These are phyloP conservation scores for Boletus sp. DNA, from an alignment of 1,284 basidiomycete species.

Conservation along the genomic window DNA sequence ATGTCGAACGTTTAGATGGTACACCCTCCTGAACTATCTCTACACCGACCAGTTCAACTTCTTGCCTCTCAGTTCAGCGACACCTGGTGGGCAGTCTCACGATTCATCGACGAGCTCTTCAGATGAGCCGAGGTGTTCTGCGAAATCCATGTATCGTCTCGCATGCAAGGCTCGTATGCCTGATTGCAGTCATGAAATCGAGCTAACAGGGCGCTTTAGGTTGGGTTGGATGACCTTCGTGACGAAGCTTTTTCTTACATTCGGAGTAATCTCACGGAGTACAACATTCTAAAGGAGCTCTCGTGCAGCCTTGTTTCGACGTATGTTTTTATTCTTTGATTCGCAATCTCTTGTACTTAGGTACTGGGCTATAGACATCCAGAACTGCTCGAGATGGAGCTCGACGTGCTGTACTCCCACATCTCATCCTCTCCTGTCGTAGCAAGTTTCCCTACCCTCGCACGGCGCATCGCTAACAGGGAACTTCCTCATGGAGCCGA, in stretches of 20 bases:
- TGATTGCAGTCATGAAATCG: not conserved
- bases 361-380: constrained; percentile 4
- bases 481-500: constrained; percentile 24
- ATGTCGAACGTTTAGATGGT: constrained; percentile 21
- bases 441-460: constrained; percentile 15
- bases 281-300: constrained; percentile 25
- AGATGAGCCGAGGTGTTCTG: constrained; percentile 22
- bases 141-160: constrained; percentile 33
- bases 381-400: constrained; percentile 26
- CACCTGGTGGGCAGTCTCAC: not conserved
- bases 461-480: constrained; percentile 19
- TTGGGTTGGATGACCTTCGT: constrained; percentile 22
- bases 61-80: constrained; percentile 22
- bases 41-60: constrained; percentile 24
- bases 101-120: not conserved
- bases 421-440: constrained; percentile 18
- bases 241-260: constrained; percentile 20
- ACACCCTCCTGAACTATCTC: constrained; percentile 26
- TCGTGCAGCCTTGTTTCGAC: constrained; percentile 18
- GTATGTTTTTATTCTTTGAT: constrained; percentile 7
- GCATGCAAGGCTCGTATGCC: constrained; percentile 23
- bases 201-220: constrained; percentile 4
- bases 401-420: constrained; percentile 21
- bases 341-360: not conserved
- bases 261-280: constrained; percentile 19